Evolutionary conservation across 345 rosid genomes (phyloP).

Genomic region (Anacardium occidentale): DNA sequence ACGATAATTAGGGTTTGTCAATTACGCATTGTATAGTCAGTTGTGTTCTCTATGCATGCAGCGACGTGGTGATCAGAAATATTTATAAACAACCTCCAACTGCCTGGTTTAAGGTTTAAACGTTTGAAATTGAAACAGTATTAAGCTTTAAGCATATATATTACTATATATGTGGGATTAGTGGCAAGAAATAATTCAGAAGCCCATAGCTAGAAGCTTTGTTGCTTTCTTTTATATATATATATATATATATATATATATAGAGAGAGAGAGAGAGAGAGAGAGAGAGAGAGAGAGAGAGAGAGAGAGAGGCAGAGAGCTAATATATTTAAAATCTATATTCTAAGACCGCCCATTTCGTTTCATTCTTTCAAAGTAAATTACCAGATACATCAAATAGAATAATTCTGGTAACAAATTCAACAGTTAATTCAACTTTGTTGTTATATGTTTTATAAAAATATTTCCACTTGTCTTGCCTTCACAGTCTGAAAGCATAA

Average conservation of each 20-base stretch:
- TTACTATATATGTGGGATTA: neutral
- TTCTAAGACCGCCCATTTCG: conserved; percentile 7
- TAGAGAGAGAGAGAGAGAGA: too few species aligned
- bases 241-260: too few species aligned
- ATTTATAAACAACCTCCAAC: neutral
- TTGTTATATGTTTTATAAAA: too few species aligned
- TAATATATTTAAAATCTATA: neutral
- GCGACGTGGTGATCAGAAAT: neutral
- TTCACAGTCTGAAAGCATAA: conserved; percentile 8
- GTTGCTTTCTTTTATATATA: neutral
- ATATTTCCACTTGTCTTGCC: neutral
- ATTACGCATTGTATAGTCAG: neutral
- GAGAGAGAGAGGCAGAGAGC: too few species aligned
- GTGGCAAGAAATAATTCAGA: conserved; percentile 11
- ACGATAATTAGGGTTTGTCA: neutral
- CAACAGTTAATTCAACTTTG: too few species aligned
- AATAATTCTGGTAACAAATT: too few species aligned
- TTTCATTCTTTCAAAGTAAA: too few species aligned
- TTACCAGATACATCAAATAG: too few species aligned
- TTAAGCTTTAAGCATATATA: too few species aligned
- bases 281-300: too few species aligned
- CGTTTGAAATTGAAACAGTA: neutral
- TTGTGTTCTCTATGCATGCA: neutral
- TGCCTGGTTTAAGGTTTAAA: too few species aligned
- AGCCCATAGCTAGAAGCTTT: conserved; percentile 8